A percentile compares a stretch with the other conserved stretches of the same genome.
These are phyloP conservation scores for Pyrenophora seminiperda DNA, from an alignment of 2,329 filamentous ascomycete species.

Conservation along the genomic window DNA sequence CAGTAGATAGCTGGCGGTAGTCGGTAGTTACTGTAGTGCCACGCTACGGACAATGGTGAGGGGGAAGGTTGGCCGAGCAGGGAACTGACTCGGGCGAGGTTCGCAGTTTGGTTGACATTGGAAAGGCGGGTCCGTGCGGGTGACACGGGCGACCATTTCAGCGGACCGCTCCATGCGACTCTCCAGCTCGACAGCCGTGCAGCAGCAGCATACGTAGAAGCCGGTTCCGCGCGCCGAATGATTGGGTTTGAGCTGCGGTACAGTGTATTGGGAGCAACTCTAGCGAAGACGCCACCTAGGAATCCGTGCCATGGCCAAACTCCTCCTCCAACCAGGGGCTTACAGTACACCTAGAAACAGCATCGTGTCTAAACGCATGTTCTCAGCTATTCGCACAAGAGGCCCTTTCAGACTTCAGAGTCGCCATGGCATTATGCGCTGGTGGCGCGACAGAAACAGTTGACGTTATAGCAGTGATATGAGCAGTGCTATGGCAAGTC, in stretches of 20 bases:
- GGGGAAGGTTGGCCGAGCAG: conserved; percentile 10
- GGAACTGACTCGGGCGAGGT: conserved; percentile 8
- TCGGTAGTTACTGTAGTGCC: conserved; percentile 2
- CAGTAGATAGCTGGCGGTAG: too few species aligned
- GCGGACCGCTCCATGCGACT: conserved; percentile 2
- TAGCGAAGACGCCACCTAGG: not conserved
- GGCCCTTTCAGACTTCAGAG: too few species aligned
- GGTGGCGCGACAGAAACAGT: conserved; percentile 18
- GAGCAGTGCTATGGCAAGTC: conserved; percentile 10
- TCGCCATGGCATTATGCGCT: not conserved
- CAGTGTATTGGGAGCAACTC: not conserved
- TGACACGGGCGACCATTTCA: not conserved
- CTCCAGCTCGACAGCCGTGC: not conserved
- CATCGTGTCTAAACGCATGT: not conserved
- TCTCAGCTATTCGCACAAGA: too few species aligned
- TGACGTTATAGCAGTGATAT: conserved; percentile 15
- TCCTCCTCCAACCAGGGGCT: not conserved
- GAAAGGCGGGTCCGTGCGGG: conserved; percentile 7
- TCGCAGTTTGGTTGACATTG: conserved; percentile 7
- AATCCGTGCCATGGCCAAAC: not conserved
- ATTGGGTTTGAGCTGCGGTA: conserved; percentile 1
- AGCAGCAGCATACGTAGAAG: not conserved
- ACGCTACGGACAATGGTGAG: not conserved
- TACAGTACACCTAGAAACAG: not conserved
- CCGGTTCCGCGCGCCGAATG: not conserved